These are phyloP conservation scores for Cercospora sp. DNA, from an alignment of 2,329 filamentous ascomycete species.

Conservation along the genomic window DNA sequence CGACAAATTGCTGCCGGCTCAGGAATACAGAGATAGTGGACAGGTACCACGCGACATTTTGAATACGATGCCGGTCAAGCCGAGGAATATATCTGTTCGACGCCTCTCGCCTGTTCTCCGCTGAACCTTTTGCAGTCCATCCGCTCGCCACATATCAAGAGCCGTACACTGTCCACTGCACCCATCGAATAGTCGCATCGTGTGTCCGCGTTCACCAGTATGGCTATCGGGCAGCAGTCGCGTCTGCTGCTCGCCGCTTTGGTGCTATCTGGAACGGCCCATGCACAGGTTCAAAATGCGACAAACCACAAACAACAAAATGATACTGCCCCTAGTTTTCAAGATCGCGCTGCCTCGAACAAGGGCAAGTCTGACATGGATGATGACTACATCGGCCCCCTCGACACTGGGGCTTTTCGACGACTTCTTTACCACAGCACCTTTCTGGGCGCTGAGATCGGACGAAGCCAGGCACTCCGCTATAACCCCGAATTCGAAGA, in stretches of 20 bases:
- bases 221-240: background rate
- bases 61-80: background rate
- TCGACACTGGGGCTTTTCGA: background rate
- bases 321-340: too few species aligned
- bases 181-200: background rate
- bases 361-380: background rate
- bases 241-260: background rate
- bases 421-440: background rate
- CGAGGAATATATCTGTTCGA: background rate
- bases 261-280: background rate
- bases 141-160: background rate
- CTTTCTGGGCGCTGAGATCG: background rate
- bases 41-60: background rate
- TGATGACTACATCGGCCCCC: background rate
- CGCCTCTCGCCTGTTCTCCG: background rate
- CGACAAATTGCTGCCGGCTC: background rate
- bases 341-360: background rate
- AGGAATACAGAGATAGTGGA: background rate
- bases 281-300: background rate
- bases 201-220: background rate
- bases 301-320: background rate
- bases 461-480: background rate
- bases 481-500: background rate
- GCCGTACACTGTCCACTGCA: background rate
- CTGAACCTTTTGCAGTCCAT: background rate